Percentiles rank a stretch among this genome's conserved stretches.
These are phyloP conservation scores for Caloboletus firmus DNA, from an alignment of 1,284 basidiomycete genomes.

Conservation along the genomic window DNA sequence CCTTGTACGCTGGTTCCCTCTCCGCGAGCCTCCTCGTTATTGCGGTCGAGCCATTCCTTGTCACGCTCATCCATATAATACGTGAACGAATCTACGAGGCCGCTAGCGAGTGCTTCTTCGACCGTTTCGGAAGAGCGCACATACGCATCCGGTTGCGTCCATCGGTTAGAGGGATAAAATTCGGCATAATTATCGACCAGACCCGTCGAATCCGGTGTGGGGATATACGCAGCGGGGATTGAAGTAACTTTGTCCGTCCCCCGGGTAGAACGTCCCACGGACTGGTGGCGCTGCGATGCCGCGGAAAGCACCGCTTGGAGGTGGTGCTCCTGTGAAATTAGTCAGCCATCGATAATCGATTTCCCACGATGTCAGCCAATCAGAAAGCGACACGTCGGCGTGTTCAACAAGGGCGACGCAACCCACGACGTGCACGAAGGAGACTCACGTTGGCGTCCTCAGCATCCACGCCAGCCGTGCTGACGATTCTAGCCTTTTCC, in stretches of 20 bases:
- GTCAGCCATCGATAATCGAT: slow-evolving; percentile 64
- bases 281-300: slow-evolving; percentile 58
- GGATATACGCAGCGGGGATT: slow-evolving; percentile 74
- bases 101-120: slow-evolving; percentile 69
- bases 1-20: slow-evolving; percentile 80
- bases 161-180: slow-evolving; percentile 68
- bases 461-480: slow-evolving; percentile 73
- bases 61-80: slow-evolving; percentile 98
- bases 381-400: slow-evolving; percentile 44
- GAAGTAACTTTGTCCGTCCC: slow-evolving; percentile 45
- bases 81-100: slow-evolving; percentile 67
- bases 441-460: slow-evolving; percentile 85
- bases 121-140: slow-evolving; percentile 86
- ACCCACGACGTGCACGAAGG: slow-evolving; percentile 36
- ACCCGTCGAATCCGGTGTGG: slow-evolving; percentile 88
- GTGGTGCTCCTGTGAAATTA: slow-evolving; percentile 82
- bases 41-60: slow-evolving; percentile 89
- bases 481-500: slow-evolving; percentile 67
- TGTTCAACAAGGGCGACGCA: slow-evolving; percentile 46
- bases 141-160: slow-evolving; percentile 79
- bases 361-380: slow-evolving; percentile 50
- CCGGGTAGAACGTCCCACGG: slow-evolving; percentile 43
- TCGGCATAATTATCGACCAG: slow-evolving; percentile 73
- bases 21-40: slow-evolving; percentile 86
- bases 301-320: slow-evolving; percentile 83